A percentile compares a stretch with the other conserved stretches of the same genome.
Evolutionary conservation across 2,329 filamentous ascomycete genomes (phyloP).

Genomic region (Thelonectria discophora): DNA sequence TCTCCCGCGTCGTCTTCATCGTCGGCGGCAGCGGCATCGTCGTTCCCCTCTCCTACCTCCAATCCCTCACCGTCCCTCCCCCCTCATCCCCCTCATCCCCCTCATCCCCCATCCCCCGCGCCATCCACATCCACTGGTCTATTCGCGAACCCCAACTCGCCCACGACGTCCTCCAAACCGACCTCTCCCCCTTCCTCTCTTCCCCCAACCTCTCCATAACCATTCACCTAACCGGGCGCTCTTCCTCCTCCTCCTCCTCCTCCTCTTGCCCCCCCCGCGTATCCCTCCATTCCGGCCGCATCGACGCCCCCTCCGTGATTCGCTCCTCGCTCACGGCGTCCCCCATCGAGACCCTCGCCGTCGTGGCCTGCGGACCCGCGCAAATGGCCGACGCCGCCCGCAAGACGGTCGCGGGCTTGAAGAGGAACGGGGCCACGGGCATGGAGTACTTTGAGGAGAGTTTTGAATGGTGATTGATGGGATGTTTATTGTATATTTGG

Average conservation of each 20-base stretch:
- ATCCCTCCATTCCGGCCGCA: conserved; percentile 41
- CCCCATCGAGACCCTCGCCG: conserved; percentile 45
- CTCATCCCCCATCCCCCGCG: conserved; percentile 15
- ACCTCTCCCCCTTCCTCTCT: conserved; percentile 44
- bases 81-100: conserved; percentile 2
- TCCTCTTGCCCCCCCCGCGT: conserved; percentile 33
- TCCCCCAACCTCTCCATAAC: conserved; percentile 46
- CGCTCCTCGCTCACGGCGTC: conserved; percentile 36
- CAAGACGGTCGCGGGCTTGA: conserved; percentile 45
- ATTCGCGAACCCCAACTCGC: conserved; percentile 53
- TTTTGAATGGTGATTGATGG: conserved; percentile 51
- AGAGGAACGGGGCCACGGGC: conserved; percentile 38
- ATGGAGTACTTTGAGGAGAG: conserved; percentile 56
- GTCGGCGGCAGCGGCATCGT: conserved; percentile 58
- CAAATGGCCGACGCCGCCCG: conserved; percentile 56
- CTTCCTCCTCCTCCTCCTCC: neutral
- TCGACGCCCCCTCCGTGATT: conserved; percentile 47
- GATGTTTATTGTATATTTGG: neutral
- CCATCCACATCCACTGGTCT: conserved; percentile 54
- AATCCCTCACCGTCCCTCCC: conserved; percentile 35
- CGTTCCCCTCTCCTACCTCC: conserved; percentile 52
- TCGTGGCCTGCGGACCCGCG: conserved; percentile 56
- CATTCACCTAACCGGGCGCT: conserved; percentile 48
- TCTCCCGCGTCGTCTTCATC: conserved; percentile 53
- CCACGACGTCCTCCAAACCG: conserved; percentile 45